phyloP scores from a whole-genome alignment of 225 moss, liverwort and hornwort genomes.

The Physcomitrellopsis africana region DNA sequence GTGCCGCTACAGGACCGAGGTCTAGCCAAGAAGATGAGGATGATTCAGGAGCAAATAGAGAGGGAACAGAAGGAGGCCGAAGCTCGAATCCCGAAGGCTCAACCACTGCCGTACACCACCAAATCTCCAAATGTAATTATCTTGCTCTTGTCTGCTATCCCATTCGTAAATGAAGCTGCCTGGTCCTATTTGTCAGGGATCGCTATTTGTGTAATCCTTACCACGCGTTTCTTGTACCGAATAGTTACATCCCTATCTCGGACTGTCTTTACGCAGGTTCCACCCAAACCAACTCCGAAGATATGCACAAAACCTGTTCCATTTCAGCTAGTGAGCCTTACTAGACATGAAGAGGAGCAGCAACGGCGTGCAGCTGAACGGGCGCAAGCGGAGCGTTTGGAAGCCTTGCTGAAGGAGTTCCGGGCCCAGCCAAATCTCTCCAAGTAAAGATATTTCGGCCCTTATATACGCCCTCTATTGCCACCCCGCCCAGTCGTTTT shows the following conservation, averaged over 20 bases:
- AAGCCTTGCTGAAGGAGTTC: constrained; percentile 71
- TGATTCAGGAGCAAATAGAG: constrained; percentile 77
- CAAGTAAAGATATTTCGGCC: constrained; percentile 43
- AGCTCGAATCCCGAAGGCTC: constrained; percentile 88
- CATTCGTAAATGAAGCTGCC: too few species aligned
- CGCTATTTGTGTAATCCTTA: too few species aligned
- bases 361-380: constrained; percentile 46
- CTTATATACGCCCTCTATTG: not conserved
- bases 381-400: constrained; percentile 49
- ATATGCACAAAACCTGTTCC: constrained; percentile 77
- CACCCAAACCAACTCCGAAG: constrained; percentile 80
- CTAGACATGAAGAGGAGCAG: constrained; percentile 82
- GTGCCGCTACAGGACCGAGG: constrained; percentile 65
- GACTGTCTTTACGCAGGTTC: constrained; percentile 45
- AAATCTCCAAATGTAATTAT: constrained; percentile 69
- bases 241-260: not conserved
- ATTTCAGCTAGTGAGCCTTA: constrained; percentile 82
- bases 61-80: constrained; percentile 70
- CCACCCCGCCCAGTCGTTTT: too few species aligned
- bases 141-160: too few species aligned
- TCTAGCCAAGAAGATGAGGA: constrained; percentile 74
- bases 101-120: constrained; percentile 90
- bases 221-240: too few species aligned
- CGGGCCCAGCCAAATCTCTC: constrained; percentile 90
- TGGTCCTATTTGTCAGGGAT: too few species aligned